Conservation (phyloP, 495 filamentous ascomycete genomes). For the Aspergillus sparsus region DNA sequence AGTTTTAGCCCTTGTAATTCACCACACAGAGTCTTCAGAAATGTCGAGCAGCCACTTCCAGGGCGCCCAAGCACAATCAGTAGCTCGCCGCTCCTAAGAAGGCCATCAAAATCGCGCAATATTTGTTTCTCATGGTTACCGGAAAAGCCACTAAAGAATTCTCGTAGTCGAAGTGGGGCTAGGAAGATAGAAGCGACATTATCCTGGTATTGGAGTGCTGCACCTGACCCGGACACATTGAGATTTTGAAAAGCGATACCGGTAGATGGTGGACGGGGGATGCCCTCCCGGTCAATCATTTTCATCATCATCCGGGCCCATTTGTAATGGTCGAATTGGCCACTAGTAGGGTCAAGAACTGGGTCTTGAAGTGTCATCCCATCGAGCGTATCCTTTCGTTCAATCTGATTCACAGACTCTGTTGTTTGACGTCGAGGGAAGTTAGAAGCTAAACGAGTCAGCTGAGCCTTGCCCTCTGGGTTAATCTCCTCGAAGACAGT, state of each 20-base stretch:
- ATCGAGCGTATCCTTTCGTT: constrained; percentile 47
- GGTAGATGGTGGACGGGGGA: constrained; percentile 38
- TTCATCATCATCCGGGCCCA: constrained; percentile 56
- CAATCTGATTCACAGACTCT: constrained; percentile 30
- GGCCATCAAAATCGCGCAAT: constrained; percentile 43
- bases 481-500: constrained; percentile 38
- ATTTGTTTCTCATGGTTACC: constrained; percentile 40
- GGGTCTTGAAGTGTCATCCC: constrained; percentile 49
- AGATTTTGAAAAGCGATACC: constrained; percentile 55
- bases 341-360: constrained; percentile 55
- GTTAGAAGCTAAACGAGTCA: constrained; percentile 43
- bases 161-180: constrained; percentile 49
- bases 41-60: constrained; percentile 48
- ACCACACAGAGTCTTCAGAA: constrained; percentile 43
- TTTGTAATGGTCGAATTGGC: constrained; percentile 58
- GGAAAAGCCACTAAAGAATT: constrained; percentile 38
- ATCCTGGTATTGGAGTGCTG: constrained; percentile 57
- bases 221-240: constrained; percentile 55
- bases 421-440: constrained; percentile 36
- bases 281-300: constrained; percentile 45
- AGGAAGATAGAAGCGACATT: constrained; percentile 53
- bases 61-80: constrained; percentile 47
- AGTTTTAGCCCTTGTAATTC: constrained; percentile 44
- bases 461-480: constrained; percentile 36
- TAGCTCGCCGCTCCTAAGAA: constrained; percentile 41